These are phyloP conservation scores for Xylaria grammica DNA, from an alignment of 495 filamentous ascomycete species.

Conservation along the genomic window DNA sequence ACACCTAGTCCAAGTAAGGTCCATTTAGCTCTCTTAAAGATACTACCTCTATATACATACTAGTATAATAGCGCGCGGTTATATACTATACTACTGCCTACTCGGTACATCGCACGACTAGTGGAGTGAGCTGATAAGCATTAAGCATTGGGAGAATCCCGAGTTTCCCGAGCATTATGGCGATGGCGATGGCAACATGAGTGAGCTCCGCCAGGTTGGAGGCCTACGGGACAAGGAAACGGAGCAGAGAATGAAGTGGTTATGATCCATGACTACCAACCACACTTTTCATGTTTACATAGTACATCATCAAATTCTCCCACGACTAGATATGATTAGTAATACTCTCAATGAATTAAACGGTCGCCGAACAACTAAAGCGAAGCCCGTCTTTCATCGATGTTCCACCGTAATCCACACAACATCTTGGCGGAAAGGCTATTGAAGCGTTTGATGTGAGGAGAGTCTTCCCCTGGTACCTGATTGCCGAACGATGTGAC, in stretches of 20 bases:
- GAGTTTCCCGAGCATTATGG: slow-evolving; percentile 8
- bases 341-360: neutral
- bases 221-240: neutral
- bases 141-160: neutral
- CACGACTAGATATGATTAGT: neutral
- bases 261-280: neutral
- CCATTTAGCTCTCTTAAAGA: neutral
- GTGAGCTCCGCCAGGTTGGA: neutral
- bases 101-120: neutral
- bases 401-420: neutral
- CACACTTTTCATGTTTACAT: too few relatives aligned
- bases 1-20: too few relatives aligned
- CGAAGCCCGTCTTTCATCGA: neutral
- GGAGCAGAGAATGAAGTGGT: neutral
- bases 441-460: neutral
- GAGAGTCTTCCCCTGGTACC: neutral
- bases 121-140: neutral
- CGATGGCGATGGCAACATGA: neutral
- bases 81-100: neutral
- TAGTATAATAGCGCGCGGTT: neutral
- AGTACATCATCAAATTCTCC: too few relatives aligned
- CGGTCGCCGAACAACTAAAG: neutral
- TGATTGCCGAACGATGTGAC: slow-evolving; percentile 1
- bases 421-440: neutral
- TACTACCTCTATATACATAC: neutral